phyloP scores from a whole-genome alignment of 108 stramenopile species.

The Chaetoceros tenuissimus region DNA sequence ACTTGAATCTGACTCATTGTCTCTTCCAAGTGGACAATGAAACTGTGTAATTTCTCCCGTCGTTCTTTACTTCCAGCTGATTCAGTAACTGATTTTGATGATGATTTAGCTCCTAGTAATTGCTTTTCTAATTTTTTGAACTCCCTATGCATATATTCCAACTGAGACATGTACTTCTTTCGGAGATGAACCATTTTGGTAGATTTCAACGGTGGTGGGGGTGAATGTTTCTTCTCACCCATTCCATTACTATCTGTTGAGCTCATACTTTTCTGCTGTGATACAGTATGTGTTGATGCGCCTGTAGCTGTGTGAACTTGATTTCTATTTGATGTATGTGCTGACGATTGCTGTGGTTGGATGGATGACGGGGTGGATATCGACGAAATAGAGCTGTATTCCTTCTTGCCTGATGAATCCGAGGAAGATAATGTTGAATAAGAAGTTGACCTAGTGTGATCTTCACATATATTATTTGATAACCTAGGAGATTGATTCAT shows the following conservation, averaged over 20 bases:
- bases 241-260: neutral
- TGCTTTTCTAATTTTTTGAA: constrained; percentile 78
- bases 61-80: constrained; percentile 62
- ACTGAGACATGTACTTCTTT: constrained; percentile 54
- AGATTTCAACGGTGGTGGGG: constrained; percentile 38
- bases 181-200: constrained; percentile 45
- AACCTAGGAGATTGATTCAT: no score
- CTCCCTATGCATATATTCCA: constrained; percentile 77
- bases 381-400: neutral
- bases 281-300: no score
- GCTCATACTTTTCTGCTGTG: no score
- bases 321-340: no score
- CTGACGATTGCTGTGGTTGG: no score
- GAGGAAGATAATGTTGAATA: neutral
- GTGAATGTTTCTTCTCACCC: constrained; percentile 1
- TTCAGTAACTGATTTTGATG: constrained; percentile 38
- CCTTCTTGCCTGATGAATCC: neutral
- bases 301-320: no score
- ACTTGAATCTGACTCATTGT: constrained; percentile 64
- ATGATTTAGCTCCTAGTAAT: constrained; percentile 51
- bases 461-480: no score
- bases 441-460: neutral
- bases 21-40: constrained; percentile 75
- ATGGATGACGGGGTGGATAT: neutral
- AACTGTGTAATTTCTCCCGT: constrained; percentile 77